Base-by-base conservation (phyloP, 768 basidiomycete genomes). In the Suillus lakei region DNA sequence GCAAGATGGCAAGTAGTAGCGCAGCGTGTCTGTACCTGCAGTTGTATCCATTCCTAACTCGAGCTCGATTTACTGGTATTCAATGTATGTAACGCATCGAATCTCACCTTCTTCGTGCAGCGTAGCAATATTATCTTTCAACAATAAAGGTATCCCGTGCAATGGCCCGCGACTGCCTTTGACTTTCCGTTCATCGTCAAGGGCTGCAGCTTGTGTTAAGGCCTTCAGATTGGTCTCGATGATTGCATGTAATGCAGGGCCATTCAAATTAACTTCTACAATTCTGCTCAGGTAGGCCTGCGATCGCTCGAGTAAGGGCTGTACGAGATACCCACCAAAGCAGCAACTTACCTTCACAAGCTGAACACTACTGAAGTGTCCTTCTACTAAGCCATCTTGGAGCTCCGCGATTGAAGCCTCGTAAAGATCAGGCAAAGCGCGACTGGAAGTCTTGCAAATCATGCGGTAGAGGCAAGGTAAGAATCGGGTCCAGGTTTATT, bases 201-300 rank as follows among this genome's bases (percentile, higher is more conserved):
- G 74, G 4, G 60, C 54, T 0, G 71, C 72, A 2, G 80, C 79
- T 61, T 77, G 67, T 26, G 60, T 18, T 13, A 78, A 48, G 1
- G 79, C 79, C 9, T 64, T 69, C 7, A 74, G 73, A 62, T 77
- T 80, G 3, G 68, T 72, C 60, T 79, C 75, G n/a, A 80, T 68
- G n/a, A 80, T 75, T 3, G 79, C 79, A 32, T 72, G 77, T 23
- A 79, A 65, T 7, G 48, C 65, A 0, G 78, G 72, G 1, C 77
- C 77, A 21, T 74, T 64, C 18, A 71, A 41, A 64, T 81, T 81
- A 38, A 80, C 79, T 70, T 80, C 79, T 39, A 75, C 73, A 28
- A 80, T 80, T n/a, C 80, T 73, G 5, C 72, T 70, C 54, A 80
- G 67, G 59, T 81, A 81, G 3, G 79, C 79, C 78, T 79, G 64